These are phyloP conservation scores for Mimosa pudica DNA, from an alignment of 306 rosid species.

Conservation along the genomic window DNA sequence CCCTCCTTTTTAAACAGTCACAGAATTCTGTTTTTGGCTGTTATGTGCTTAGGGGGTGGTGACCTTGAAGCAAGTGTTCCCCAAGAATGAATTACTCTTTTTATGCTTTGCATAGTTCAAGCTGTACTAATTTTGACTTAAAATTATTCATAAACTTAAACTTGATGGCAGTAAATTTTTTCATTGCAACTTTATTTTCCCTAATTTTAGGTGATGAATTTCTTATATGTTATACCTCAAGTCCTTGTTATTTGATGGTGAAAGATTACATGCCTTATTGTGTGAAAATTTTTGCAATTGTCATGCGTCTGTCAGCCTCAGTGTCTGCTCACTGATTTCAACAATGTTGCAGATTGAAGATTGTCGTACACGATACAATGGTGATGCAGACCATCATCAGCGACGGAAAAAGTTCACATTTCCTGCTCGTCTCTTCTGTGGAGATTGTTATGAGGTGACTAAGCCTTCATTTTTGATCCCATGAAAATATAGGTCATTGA, in stretches of 20 bases:
- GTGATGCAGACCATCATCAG: conserved; percentile 95
- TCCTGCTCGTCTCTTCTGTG: conserved; percentile 96
- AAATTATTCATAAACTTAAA: background rate
- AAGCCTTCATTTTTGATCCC: background rate
- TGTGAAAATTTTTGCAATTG: conserved; percentile 32
- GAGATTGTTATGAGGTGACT: conserved; percentile 93
- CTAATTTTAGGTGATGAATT: conserved; percentile 23
- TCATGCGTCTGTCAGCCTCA: conserved; percentile 30
- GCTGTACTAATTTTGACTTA: background rate
- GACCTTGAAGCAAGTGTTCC: conserved; percentile 13
- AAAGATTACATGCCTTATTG: conserved; percentile 31
- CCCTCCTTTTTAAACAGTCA: background rate
- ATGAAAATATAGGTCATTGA: background rate
- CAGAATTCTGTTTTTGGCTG: background rate
- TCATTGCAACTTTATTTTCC: conserved; percentile 20
- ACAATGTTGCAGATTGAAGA: conserved; percentile 79
- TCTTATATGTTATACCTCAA: conserved; percentile 24
- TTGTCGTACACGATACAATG: conserved; percentile 93
- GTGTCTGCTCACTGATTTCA: conserved; percentile 30
- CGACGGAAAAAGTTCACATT: conserved; percentile 87
- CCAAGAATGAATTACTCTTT: background rate
- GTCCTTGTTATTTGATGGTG: conserved; percentile 23
- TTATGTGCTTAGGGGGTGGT: conserved; percentile 1
- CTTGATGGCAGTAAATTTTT: conserved; percentile 12
- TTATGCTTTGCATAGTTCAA: background rate